Evolutionary conservation across 1,284 basidiomycete species (phyloP).

Genomic region (Ceratorhiza oryzae-sativae): DNA sequence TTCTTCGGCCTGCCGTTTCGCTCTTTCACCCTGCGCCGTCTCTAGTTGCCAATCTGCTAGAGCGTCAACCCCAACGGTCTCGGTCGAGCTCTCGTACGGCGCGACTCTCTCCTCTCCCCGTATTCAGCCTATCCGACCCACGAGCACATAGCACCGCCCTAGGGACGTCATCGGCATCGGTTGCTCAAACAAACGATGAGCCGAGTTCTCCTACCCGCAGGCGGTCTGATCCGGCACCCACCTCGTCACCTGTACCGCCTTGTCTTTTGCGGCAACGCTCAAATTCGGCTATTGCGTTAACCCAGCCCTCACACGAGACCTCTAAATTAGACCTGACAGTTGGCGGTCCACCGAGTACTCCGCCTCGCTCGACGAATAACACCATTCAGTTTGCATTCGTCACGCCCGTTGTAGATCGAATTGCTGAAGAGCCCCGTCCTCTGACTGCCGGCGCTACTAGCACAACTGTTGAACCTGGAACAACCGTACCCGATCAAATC

Average conservation of each 20-base stretch:
- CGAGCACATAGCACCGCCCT: conserved; percentile 10
- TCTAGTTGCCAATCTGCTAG: background rate
- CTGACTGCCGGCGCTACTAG: background rate
- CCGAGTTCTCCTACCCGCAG: conserved; percentile 1
- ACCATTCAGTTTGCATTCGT: conserved; percentile 36
- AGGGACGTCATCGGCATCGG: background rate
- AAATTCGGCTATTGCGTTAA: background rate
- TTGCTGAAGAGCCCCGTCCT: background rate
- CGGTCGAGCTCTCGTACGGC: conserved; percentile 28
- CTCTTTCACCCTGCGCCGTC: background rate
- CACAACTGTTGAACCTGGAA: conserved; percentile 9
- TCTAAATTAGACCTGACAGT: background rate
- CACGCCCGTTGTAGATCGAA: conserved; percentile 12
- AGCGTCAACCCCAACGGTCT: conserved; percentile 10
- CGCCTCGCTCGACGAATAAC: conserved; percentile 32
- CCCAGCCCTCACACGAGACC: background rate
- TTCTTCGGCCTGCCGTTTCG: conserved; percentile 6
- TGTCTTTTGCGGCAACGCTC: conserved; percentile 7
- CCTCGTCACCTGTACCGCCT: background rate
- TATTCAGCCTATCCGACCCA: conserved; percentile 15
- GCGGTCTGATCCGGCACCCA: conserved; percentile 22
- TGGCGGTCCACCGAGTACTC: conserved; percentile 8
- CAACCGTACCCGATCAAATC: background rate
- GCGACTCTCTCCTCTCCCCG: conserved; percentile 17
- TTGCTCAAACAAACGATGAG: background rate